phyloP scores from a whole-genome alignment of 2,329 filamentous ascomycete species.

The Monosporascus sp. region DNA sequence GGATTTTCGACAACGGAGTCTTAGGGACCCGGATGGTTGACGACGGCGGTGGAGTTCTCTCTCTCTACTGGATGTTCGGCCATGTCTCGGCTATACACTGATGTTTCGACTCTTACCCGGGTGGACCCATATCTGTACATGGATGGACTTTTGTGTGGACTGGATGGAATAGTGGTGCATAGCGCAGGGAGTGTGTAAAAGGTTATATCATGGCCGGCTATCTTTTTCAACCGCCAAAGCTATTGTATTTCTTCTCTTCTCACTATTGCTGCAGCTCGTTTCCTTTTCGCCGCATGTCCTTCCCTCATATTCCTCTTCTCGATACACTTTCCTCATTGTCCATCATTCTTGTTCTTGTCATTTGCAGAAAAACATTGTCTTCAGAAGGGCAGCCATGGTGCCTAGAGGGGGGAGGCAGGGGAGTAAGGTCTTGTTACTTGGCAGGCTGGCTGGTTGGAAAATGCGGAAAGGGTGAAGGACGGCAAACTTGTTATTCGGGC shows the following conservation, averaged over 20 bases:
- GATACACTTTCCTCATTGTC: slow-evolving; percentile 9
- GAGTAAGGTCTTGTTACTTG: slow-evolving; percentile 1
- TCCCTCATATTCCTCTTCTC: slow-evolving; percentile 10
- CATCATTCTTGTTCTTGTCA: slow-evolving; percentile 13
- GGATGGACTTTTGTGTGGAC: slow-evolving; percentile 15
- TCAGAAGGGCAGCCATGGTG: not conserved
- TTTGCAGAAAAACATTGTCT: slow-evolving; percentile 2
- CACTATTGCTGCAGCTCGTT: slow-evolving; percentile 13
- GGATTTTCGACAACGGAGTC: slow-evolving; percentile 17
- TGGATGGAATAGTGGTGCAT: slow-evolving; percentile 29
- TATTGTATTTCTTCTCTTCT: slow-evolving; percentile 19
- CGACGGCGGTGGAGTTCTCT: slow-evolving; percentile 11
- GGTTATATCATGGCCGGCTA: slow-evolving; percentile 27
- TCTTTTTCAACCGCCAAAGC: slow-evolving; percentile 21
- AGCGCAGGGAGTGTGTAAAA: slow-evolving; percentile 29
- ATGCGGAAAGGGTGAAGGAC: not conserved
- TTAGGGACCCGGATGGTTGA: slow-evolving; percentile 17
- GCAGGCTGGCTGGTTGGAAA: not conserved
- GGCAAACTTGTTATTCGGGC: not conserved
- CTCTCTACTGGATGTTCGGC: slow-evolving; percentile 17
- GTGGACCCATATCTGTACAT: slow-evolving; percentile 24
- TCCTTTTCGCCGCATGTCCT: slow-evolving; percentile 12
- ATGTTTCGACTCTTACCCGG: slow-evolving; percentile 20
- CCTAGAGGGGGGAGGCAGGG: not conserved
- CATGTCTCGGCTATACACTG: slow-evolving; percentile 23